Percentiles rank a stretch among this genome's conserved stretches.
phyloP scores from a whole-genome alignment of 2,329 filamentous ascomycete species.

The Botrytis hyacinthi region DNA sequence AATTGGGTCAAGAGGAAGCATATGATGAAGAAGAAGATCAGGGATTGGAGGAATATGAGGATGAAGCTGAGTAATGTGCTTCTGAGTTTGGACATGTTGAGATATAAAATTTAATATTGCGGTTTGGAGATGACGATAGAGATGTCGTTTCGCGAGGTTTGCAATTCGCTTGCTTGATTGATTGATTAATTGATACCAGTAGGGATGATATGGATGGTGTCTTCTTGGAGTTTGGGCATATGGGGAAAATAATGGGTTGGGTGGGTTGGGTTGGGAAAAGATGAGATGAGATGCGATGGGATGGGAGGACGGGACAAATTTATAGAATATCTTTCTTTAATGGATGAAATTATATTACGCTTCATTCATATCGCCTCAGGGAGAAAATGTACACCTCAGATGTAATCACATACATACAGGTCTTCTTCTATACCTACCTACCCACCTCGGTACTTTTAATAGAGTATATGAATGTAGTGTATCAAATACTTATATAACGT shows the following conservation, averaged over 20 bases:
- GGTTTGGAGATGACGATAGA: neutral
- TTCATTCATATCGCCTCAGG: neutral
- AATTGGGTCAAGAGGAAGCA: constrained; percentile 32
- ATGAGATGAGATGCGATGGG: neutral
- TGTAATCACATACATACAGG: neutral
- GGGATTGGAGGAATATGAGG: constrained; percentile 3
- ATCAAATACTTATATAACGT: neutral
- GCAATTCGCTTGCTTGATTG: neutral
- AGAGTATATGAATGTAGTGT: neutral
- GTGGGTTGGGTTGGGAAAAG: neutral
- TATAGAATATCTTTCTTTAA: neutral
- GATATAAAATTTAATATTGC: neutral
- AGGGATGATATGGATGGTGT: constrained; percentile 1
- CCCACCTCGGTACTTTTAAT: neutral
- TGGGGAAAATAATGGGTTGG: neutral
- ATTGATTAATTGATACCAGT: constrained; percentile 12
- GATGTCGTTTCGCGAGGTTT: neutral
- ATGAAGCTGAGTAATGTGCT: neutral
- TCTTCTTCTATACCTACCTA: neutral
- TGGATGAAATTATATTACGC: neutral
- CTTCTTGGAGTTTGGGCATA: neutral
- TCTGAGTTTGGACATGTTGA: neutral
- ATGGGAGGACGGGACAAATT: neutral
- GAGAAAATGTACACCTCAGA: neutral
- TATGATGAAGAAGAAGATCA: constrained; percentile 35